Evolutionary conservation across 2,329 filamentous ascomycete genomes (phyloP).

Genomic region (Monosporascus sp.): DNA sequence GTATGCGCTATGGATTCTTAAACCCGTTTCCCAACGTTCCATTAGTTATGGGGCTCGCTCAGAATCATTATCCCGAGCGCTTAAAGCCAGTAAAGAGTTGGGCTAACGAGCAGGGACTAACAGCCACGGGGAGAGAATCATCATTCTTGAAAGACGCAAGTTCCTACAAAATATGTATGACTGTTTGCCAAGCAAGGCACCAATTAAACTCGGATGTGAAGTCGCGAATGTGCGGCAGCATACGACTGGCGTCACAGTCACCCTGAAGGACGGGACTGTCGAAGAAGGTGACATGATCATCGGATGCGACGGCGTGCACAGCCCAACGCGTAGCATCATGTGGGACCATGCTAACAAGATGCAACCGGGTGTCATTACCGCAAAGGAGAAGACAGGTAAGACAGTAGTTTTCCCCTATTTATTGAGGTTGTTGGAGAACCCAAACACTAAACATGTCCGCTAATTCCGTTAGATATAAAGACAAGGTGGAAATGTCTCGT

Average conservation of each 20-base stretch:
- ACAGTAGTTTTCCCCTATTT: no score
- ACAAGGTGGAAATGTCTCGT: slow-evolving; percentile 26
- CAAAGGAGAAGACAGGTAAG: slow-evolving; percentile 8
- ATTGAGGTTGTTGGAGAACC: not conserved
- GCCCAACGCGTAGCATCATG: slow-evolving; percentile 13
- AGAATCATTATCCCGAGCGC: no score
- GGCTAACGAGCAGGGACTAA: no score
- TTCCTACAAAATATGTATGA: slow-evolving; percentile 5
- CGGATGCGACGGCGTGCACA: slow-evolving; percentile 11
- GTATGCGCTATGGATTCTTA: no score
- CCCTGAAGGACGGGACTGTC: slow-evolving; percentile 5
- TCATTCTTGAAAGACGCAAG: slow-evolving; percentile 2
- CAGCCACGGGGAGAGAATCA: not conserved
- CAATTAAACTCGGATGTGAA: not conserved
- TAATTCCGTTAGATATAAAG: slow-evolving; percentile 8
- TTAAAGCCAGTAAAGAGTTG: no score
- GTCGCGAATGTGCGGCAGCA: slow-evolving; percentile 2
- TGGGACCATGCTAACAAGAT: slow-evolving; percentile 14
- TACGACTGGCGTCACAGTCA: slow-evolving; percentile 4
- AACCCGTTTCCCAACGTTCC: no score
- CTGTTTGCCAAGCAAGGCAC: slow-evolving; percentile 1
- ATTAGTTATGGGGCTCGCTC: no score
- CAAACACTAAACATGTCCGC: not conserved
- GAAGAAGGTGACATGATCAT: slow-evolving; percentile 10
- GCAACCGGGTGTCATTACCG: slow-evolving; percentile 10